Base-by-base conservation (phyloP, 106 monocot genomes). In the Allium cepa region DNA sequence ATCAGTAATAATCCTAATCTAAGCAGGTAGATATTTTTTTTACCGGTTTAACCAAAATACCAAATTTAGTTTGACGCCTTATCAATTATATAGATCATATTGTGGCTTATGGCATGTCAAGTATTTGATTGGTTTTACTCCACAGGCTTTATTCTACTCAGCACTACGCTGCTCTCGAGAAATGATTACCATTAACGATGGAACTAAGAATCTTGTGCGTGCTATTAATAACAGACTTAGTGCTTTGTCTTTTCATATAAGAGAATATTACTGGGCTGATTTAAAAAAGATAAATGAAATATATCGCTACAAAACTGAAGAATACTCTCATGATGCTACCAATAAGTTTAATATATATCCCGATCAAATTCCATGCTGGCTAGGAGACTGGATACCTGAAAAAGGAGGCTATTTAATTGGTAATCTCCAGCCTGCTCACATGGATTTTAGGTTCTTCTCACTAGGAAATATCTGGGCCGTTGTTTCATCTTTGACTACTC, bases 381-480 rank as follows among this genome's bases (percentile, higher is more conserved):
- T 95, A 16, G 83, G 80, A 14, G 85, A 95, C 61, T 94, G 94
- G 94, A 85, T 94, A 57, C 90, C 90, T 57, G 87, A 90, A 26
- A 81, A 75, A 68, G 90, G 88, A 50, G 95, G 95, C 7, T 95
- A 95, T 57, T 79, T 95, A 17, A 88, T 95, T 57, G 95, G 95
- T 53, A 95, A 95, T 66, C 76, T 95, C 26, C 91, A 95, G 69
- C 95, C 95, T 10, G 88, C 90, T 66, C 91, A 95, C 59, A 95
- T 95, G 95, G 95, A 95, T 65, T 95, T 95, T 61, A 85, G 95
- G 68, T 95, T 95, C 81, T 88, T 95, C 74, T 88, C 85, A 22
- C 83, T 95, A 58, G 95, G 91, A 14, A 95, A 95, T 73, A 76
- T 91, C 9, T 95, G 95, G 91, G 85, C 95, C 26, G 86, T 95